phyloP scores from a whole-genome alignment of 257 asterid species.

The Scutellaria minor region DNA sequence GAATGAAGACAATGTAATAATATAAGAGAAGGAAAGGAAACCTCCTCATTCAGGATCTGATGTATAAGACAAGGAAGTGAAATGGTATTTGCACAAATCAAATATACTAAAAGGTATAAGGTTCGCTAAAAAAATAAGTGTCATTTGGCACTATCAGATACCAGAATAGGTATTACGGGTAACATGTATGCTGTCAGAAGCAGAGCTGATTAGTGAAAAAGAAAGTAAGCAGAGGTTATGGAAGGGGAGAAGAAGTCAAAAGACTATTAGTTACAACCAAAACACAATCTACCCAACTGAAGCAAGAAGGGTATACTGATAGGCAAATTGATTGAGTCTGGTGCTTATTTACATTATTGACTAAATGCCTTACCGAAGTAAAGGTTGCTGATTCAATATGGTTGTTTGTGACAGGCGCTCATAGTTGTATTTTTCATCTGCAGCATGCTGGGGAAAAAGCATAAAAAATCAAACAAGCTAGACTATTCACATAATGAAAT shows the following conservation, averaged over 20 bases:
- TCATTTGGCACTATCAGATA: constrained; percentile 16
- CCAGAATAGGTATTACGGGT: neutral
- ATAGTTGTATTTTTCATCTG: constrained; percentile 95
- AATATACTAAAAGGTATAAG: constrained; percentile 10
- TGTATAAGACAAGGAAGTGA: constrained; percentile 28
- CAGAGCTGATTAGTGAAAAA: neutral
- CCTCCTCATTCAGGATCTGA: constrained; percentile 7
- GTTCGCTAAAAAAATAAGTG: constrained; percentile 10
- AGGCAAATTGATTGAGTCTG: constrained; percentile 15
- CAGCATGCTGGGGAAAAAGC: constrained; percentile 81
- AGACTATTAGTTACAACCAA: neutral
- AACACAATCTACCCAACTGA: constrained; percentile 17
- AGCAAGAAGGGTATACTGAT: constrained; percentile 1
- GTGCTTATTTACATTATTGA: constrained; percentile 25
- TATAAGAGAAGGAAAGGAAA: constrained; percentile 32
- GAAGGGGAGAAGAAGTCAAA: neutral
- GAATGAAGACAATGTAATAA: constrained; percentile 31
- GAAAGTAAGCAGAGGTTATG: neutral
- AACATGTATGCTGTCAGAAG: constrained; percentile 21
- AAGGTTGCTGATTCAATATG: constrained; percentile 92
- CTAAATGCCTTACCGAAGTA: constrained; percentile 66
- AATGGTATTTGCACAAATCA: constrained; percentile 23
- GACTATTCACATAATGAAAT: constrained; percentile 10
- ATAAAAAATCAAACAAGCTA: constrained; percentile 20
- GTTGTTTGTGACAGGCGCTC: constrained; percentile 86